phyloP scores from a whole-genome alignment of 2,329 filamentous ascomycete species.

The Monilinia polystroma region DNA sequence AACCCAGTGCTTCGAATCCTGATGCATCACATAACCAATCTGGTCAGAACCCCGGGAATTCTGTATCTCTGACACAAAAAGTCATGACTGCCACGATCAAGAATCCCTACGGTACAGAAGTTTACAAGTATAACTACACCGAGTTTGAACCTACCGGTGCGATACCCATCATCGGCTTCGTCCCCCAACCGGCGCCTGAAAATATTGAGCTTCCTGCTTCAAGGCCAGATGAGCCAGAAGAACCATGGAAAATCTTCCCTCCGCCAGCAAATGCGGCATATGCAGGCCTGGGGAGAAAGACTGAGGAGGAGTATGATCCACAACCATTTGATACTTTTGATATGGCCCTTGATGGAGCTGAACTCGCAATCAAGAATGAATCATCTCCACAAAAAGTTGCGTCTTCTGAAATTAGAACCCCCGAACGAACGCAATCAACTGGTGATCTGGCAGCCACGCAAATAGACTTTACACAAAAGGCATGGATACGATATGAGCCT shows the following conservation, averaged over 20 bases:
- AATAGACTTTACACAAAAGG: constrained; percentile 20
- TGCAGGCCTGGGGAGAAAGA: constrained; percentile 3
- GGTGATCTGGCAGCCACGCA: constrained; percentile 14
- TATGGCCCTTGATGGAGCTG: constrained; percentile 18
- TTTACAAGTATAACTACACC: neutral
- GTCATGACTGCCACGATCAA: neutral
- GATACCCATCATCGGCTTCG: constrained; percentile 1
- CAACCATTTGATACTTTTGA: constrained; percentile 13
- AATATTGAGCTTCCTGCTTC: constrained; percentile 13
- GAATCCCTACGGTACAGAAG: neutral
- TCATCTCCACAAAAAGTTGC: neutral
- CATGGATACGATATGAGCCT: constrained; percentile 16
- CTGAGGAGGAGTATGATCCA: constrained; percentile 14
- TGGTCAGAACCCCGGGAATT: neutral
- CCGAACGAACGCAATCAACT: neutral
- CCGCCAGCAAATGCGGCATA: constrained; percentile 15
- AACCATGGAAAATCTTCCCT: constrained; percentile 7
- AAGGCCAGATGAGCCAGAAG: constrained; percentile 6
- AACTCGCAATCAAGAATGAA: constrained; percentile 10
- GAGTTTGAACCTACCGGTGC: constrained; percentile 1
- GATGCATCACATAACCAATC: neutral
- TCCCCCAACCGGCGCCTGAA: neutral
- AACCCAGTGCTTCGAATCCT: neutral
- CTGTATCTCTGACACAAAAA: neutral
- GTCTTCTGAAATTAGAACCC: neutral